These are phyloP conservation scores for Lactarius quietus DNA, from an alignment of 768 basidiomycete species.

Conservation along the genomic window DNA sequence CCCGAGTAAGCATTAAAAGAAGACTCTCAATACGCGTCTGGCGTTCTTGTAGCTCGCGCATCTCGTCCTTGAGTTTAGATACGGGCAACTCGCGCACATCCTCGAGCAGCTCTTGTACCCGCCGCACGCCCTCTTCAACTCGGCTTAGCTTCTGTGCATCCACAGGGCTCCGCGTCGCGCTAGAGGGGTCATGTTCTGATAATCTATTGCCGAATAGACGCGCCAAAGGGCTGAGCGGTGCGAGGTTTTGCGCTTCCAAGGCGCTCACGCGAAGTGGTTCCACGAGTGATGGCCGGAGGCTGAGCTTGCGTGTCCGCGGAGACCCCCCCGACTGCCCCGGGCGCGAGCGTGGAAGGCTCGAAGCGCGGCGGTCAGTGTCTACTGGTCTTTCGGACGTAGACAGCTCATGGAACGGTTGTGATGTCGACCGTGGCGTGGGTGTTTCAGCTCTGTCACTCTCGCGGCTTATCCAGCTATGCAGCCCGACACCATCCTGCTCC, in stretches of 20 bases:
- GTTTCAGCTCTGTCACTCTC: conserved; percentile 12
- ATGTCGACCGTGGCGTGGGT: conserved; percentile 1
- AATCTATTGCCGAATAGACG: conserved; percentile 39
- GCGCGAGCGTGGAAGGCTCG: conserved; percentile 29
- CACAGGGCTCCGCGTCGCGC: conserved; percentile 25
- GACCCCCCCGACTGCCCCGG: conserved; percentile 26
- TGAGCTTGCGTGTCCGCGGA: conserved; percentile 29
- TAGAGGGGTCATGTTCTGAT: conserved; percentile 10
- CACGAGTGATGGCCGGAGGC: conserved; percentile 29
- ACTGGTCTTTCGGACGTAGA: conserved; percentile 11
- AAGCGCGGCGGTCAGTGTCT: conserved; percentile 15
- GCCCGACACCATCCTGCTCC: conserved; percentile 36
- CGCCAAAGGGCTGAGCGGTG: conserved; percentile 46
- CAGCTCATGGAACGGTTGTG: background rate
- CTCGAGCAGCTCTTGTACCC: conserved; percentile 60
- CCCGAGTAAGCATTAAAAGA: conserved; percentile 62
- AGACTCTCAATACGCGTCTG: conserved; percentile 77
- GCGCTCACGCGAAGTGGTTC: conserved; percentile 25
- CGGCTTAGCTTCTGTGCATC: conserved; percentile 31
- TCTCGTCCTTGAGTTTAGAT: conserved; percentile 65
- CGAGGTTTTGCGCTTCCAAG: conserved; percentile 29
- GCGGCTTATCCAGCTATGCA: conserved; percentile 26
- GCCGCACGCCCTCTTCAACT: conserved; percentile 46
- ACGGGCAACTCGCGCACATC: conserved; percentile 63
- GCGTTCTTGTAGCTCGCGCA: conserved; percentile 76